These are phyloP conservation scores for Paramecium tetraurelia DNA, from an alignment of 73 alveolate genomes.

Conservation along the genomic window DNA sequence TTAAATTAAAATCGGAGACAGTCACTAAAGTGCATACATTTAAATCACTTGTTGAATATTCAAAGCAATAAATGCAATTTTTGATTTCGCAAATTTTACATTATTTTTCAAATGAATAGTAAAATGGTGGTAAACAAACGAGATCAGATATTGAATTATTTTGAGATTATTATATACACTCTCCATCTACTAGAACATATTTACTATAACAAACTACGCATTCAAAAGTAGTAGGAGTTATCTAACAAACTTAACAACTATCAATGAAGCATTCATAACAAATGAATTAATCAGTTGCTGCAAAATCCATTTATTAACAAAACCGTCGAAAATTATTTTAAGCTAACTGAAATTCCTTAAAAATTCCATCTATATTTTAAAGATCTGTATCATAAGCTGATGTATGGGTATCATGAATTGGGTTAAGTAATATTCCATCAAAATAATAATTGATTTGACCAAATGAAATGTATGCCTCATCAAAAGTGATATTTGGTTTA, in stretches of 20 bases:
- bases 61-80: neutral
- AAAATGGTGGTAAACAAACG: neutral
- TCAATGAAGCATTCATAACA: neutral
- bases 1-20: neutral
- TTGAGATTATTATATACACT: neutral
- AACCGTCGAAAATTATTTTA: neutral
- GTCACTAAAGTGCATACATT: neutral
- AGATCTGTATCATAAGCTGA: neutral
- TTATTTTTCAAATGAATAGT: neutral
- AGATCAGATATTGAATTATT: neutral
- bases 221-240: neutral
- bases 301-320: neutral
- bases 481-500: neutral
- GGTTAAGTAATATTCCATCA: neutral
- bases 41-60: neutral
- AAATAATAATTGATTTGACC: neutral
- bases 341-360: neutral
- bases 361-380: neutral
- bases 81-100: neutral
- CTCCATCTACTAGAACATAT: neutral
- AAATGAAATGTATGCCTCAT: neutral
- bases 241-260: neutral
- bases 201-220: neutral
- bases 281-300: neutral
- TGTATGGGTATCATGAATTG: neutral